These are phyloP conservation scores for Exophiala mesophila DNA, from an alignment of 2,329 filamentous ascomycete species.

Conservation along the genomic window DNA sequence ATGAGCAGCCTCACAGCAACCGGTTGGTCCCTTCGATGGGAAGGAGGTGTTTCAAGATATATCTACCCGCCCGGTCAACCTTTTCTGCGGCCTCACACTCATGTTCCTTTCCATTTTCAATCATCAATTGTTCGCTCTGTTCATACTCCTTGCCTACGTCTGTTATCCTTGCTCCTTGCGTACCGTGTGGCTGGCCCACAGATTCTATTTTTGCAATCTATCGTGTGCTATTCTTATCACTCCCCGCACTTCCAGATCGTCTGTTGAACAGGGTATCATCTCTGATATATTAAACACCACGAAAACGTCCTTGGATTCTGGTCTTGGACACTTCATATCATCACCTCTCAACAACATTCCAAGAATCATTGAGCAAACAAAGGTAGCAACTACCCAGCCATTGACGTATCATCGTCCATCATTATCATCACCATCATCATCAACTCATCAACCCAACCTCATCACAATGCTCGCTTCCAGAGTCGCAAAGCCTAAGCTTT, in stretches of 20 bases:
- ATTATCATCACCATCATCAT: too few species aligned
- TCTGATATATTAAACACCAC: too few species aligned
- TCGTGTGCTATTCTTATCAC: neutral
- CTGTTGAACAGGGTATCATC: too few species aligned
- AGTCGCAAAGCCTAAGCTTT: slow-evolving; percentile 43
- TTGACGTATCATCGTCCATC: too few species aligned
- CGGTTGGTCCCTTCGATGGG: too few species aligned
- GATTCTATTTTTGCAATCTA: slow-evolving; percentile 25
- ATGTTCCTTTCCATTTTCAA: slow-evolving; percentile 14
- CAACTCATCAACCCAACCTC: slow-evolving; percentile 2
- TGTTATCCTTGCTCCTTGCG: slow-evolving; percentile 26
- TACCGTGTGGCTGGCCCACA: slow-evolving; percentile 43
- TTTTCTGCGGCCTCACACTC: slow-evolving; percentile 11
- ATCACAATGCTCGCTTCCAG: slow-evolving; percentile 36
- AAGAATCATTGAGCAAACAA: too few species aligned
- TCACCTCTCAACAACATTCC: too few species aligned
- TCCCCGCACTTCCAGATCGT: too few species aligned
- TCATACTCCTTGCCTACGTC: slow-evolving; percentile 33
- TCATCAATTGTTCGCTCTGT: slow-evolving; percentile 33
- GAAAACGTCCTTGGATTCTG: too few species aligned
- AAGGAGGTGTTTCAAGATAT: slow-evolving; percentile 2
- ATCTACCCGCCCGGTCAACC: slow-evolving; percentile 19
- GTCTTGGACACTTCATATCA: too few species aligned
- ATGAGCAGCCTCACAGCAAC: too few species aligned
- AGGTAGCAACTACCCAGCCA: too few species aligned